These are phyloP conservation scores for Aspergillus fischeri DNA, from an alignment of 2,329 filamentous ascomycete genomes.

Conservation along the genomic window DNA sequence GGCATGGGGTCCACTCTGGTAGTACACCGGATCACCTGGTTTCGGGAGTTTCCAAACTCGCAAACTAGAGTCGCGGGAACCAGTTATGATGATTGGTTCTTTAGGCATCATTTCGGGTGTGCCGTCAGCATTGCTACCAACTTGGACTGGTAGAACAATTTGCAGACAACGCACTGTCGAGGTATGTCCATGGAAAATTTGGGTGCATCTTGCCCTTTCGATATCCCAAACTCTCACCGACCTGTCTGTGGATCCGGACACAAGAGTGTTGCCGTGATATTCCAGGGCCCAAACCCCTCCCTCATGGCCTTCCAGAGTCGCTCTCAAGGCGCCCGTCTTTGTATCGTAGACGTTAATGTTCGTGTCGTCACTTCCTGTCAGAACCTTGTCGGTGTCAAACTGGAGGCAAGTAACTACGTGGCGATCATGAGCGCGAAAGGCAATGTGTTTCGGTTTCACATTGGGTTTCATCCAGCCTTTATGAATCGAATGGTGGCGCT, in stretches of 20 bases:
- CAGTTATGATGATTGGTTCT: conserved; percentile 93
- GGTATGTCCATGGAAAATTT: conserved; percentile 95
- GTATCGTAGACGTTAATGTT: conserved; percentile 98
- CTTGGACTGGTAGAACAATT: conserved; percentile 81
- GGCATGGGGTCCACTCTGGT: conserved; percentile 71
- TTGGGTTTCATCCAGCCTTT: conserved; percentile 85
- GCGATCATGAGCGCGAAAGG: conserved; percentile 91
- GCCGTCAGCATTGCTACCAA: conserved; percentile 67
- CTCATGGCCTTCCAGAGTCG: conserved; percentile 85
- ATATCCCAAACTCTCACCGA: conserved; percentile 99
- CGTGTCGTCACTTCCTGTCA: conserved; percentile 95
- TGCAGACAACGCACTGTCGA: conserved; percentile 95
- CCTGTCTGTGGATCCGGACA: conserved; percentile 92
- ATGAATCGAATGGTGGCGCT: conserved; percentile 84
- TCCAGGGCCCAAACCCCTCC: conserved; percentile 97
- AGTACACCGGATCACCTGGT: conserved; percentile 70
- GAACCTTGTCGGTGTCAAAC: conserved; percentile 96
- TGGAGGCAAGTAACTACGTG: conserved; percentile 97
- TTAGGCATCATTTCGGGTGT: conserved; percentile 83
- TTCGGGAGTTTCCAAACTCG: conserved; percentile 92
- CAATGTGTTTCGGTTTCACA: conserved; percentile 82
- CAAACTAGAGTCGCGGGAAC: conserved; percentile 88
- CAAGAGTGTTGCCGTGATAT: conserved; percentile 90
- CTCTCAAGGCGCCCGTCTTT: conserved; percentile 80
- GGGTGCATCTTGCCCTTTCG: conserved; percentile 83